Percentiles rank a stretch among this genome's conserved stretches.
These are phyloP conservation scores for Aspergillus quadrilineatus DNA, from an alignment of 2,329 filamentous ascomycete species.

Conservation along the genomic window DNA sequence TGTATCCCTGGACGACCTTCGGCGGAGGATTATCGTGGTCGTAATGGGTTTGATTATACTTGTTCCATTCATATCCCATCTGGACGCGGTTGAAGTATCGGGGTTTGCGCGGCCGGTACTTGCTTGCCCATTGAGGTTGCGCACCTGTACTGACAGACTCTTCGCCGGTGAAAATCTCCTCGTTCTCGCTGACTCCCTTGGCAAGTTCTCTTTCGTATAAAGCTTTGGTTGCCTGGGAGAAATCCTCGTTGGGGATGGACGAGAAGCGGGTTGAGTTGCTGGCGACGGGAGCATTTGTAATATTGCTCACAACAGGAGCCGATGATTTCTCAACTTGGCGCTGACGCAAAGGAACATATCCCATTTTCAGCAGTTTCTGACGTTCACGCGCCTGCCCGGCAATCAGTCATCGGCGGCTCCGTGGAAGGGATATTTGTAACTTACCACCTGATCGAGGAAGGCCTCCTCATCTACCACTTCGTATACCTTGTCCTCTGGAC, in stretches of 20 bases:
- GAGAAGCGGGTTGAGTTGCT: constrained; percentile 68
- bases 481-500: constrained; percentile 61
- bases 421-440: constrained; percentile 22
- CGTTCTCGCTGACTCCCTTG: constrained; percentile 84
- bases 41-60: constrained; percentile 99
- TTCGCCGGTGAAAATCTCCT: constrained; percentile 92
- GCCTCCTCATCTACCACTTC: constrained; percentile 58
- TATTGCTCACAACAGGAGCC: constrained; percentile 32
- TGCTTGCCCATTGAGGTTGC: constrained; percentile 75
- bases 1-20: constrained; percentile 98
- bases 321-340: constrained; percentile 36
- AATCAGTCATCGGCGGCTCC: constrained; percentile 14
- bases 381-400: constrained; percentile 52
- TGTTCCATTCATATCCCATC: constrained; percentile 99
- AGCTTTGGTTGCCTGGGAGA: constrained; percentile 81
- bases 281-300: constrained; percentile 46
- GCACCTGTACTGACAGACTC: constrained; percentile 67
- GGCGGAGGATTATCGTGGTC: constrained; percentile 97
- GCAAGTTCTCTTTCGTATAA: constrained; percentile 92
- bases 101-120: constrained; percentile 86
- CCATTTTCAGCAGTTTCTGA: constrained; percentile 61
- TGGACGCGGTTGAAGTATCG: constrained; percentile 97
- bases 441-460: constrained; percentile 58
- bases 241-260: constrained; percentile 69
- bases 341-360: constrained; percentile 64